Evolutionary conservation across 805 yeast species (phyloP).

Genomic region (Starmerella sp.): DNA sequence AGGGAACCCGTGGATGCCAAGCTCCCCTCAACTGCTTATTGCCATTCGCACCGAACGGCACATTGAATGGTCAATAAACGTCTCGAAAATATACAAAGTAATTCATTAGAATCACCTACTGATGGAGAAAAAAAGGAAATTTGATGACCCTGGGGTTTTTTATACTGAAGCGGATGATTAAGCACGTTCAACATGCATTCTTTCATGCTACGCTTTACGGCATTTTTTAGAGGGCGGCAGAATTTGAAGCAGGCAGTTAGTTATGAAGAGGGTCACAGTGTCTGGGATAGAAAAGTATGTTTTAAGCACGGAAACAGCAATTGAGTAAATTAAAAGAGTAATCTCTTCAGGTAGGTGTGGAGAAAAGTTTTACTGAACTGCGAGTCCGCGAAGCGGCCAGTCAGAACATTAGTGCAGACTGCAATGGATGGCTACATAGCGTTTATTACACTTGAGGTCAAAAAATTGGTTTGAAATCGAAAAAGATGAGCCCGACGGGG

Average conservation of each 20-base stretch:
- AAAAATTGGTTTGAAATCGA: conserved; percentile 3
- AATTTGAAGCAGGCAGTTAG: too few relatives aligned
- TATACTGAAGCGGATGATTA: not conserved
- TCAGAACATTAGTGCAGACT: too few relatives aligned
- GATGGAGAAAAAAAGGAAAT: conserved; percentile 18
- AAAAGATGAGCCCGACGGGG: conserved; percentile 23
- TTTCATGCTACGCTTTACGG: not conserved
- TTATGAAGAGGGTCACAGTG: too few relatives aligned
- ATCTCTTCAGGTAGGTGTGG: too few relatives aligned
- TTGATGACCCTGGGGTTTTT: not conserved
- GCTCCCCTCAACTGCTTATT: conserved; percentile 23
- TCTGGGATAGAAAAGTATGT: too few relatives aligned
- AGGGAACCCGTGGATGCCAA: conserved; percentile 27
- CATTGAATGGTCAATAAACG: conserved; percentile 16
- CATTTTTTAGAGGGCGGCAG: too few relatives aligned
- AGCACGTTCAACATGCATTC: not conserved
- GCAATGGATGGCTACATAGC: too few relatives aligned
- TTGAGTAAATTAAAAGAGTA: too few relatives aligned
- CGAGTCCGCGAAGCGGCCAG: too few relatives aligned
- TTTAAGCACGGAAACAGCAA: too few relatives aligned
- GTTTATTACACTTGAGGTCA: not conserved
- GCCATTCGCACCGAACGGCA: conserved; percentile 18
- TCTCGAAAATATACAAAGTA: conserved; percentile 25
- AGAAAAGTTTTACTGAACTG: too few relatives aligned
- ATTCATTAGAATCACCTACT: conserved; percentile 27